Conservation (phyloP, 2,329 filamentous ascomycete genomes). For the Cercospora sesami region DNA sequence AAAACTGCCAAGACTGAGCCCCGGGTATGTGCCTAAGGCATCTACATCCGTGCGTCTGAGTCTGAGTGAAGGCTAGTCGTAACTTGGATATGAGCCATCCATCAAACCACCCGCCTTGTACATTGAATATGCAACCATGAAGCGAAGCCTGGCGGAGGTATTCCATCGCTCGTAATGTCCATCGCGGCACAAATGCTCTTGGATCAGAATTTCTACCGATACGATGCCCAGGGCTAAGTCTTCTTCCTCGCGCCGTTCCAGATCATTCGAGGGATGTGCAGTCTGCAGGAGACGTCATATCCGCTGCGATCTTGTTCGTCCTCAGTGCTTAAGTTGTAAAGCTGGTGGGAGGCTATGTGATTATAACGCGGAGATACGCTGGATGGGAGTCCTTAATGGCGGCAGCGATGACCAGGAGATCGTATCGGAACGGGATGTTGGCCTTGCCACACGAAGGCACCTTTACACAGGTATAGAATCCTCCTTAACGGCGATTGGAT, state of each 20-base stretch:
- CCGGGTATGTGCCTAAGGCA: not conserved
- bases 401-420: not conserved
- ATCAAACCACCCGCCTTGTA: not conserved
- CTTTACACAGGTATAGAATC: not conserved
- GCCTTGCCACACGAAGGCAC: not conserved
- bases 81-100: not conserved
- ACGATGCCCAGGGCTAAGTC: conserved; percentile 27
- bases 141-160: not conserved
- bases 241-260: conserved; percentile 9
- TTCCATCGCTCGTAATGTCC: not conserved
- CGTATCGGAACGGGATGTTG: not conserved
- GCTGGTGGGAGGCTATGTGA: too few species aligned
- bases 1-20: not conserved
- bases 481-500: not conserved
- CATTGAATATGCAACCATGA: not conserved
- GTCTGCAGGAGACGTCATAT: conserved; percentile 5
- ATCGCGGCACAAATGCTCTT: not conserved
- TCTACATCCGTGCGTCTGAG: not conserved
- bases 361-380: conserved; percentile 12
- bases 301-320: conserved; percentile 6
- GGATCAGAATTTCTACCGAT: not conserved
- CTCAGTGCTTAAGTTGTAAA: not conserved
- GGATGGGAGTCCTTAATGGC: not conserved
- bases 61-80: not conserved
- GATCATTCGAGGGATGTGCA: conserved; percentile 17